phyloP scores from a whole-genome alignment of 495 filamentous ascomycete species.

The Tuber umbilicatum region DNA sequence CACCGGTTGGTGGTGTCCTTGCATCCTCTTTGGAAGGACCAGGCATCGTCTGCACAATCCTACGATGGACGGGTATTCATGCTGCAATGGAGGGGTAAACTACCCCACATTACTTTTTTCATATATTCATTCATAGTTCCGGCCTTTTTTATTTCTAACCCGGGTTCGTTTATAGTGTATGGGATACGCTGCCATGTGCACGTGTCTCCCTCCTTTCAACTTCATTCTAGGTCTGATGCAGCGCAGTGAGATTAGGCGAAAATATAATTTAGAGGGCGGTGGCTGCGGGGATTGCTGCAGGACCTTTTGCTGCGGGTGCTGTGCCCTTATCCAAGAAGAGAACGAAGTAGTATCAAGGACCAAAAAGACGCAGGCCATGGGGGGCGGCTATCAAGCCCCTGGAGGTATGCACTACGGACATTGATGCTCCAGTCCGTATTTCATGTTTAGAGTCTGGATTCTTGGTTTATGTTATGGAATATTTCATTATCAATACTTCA shows the following conservation, averaged over 20 bases:
- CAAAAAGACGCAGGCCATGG: constrained; percentile 8
- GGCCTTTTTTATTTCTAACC: background rate
- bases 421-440: background rate
- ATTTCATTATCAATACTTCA: background rate
- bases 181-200: constrained; percentile 42
- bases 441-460: background rate
- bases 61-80: constrained; percentile 45
- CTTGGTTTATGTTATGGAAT: background rate
- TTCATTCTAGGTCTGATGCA: constrained; percentile 46
- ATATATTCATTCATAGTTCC: background rate
- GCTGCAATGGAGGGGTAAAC: constrained; percentile 47
- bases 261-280: constrained; percentile 46
- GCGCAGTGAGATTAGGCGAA: constrained; percentile 45
- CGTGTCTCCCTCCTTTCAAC: constrained; percentile 41
- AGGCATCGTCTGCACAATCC: constrained; percentile 46
- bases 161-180: background rate
- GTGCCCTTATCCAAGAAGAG: constrained; percentile 38
- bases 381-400: constrained; percentile 17
- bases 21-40: constrained; percentile 48
- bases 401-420: constrained; percentile 18
- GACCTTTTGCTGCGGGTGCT: constrained; percentile 46
- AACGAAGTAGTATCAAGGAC: constrained; percentile 23
- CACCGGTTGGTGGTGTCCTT: constrained; percentile 44
- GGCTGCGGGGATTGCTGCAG: constrained; percentile 44
- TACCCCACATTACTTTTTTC: background rate